phyloP scores from a whole-genome alignment of 345 rosid species.

The Ceriops zippeliana region DNA sequence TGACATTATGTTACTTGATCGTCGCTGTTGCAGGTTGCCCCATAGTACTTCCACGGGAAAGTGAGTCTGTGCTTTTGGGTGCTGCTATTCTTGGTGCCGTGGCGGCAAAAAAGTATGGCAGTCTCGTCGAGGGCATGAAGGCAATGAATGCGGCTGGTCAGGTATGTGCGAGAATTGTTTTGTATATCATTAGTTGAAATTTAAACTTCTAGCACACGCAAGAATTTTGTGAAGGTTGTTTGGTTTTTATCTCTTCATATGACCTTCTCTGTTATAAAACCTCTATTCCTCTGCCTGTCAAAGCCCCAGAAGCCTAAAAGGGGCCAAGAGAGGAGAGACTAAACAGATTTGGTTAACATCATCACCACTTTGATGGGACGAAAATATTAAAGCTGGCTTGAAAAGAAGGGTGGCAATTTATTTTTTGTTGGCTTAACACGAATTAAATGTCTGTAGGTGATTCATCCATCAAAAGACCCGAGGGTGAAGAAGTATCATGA shows the following conservation, averaged over 20 bases:
- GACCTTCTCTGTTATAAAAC: too few species aligned
- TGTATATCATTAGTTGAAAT: not conserved
- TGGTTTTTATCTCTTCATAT: too few species aligned
- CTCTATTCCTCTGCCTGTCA: too few species aligned
- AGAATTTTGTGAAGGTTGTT: too few species aligned
- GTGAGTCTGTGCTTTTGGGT: conserved; percentile 82
- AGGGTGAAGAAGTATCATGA: conserved; percentile 87
- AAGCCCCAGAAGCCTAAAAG: too few species aligned
- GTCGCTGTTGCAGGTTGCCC: conserved; percentile 59
- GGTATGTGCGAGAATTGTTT: conserved; percentile 32
- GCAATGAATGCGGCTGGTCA: conserved; percentile 82
- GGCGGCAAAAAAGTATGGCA: conserved; percentile 64
- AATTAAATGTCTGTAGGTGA: conserved; percentile 40
- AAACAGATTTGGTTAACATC: too few species aligned
- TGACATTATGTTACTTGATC: not conserved
- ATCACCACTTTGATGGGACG: too few species aligned
- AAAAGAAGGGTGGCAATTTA: not conserved
- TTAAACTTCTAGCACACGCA: not conserved
- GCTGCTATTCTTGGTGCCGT: conserved; percentile 94
- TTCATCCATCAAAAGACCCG: conserved; percentile 69
- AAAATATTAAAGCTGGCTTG: too few species aligned
- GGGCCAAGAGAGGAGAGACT: too few species aligned
- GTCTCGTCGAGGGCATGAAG: conserved; percentile 80
- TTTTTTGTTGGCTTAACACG: not conserved
- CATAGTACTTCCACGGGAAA: conserved; percentile 84